Conservation (phyloP, 768 basidiomycete species). For the Candolleomyces eurysporus region DNA sequence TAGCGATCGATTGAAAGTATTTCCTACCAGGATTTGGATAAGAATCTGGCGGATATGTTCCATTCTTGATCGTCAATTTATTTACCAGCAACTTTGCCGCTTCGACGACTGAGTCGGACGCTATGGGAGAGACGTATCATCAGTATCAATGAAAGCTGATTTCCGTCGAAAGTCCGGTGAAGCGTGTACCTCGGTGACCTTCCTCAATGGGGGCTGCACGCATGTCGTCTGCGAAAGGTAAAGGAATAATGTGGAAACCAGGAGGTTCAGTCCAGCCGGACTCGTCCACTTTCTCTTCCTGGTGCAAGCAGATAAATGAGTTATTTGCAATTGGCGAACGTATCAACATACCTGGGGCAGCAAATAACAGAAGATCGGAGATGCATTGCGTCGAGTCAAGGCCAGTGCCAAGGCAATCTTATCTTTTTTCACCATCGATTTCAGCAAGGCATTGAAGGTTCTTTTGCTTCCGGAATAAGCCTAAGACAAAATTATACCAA, state of each 20-base stretch:
- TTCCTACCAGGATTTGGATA: slow-evolving; percentile 86
- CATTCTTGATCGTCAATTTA: slow-evolving; percentile 75
- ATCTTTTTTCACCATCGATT: slow-evolving; percentile 76
- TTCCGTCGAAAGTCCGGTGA: not conserved
- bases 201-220: slow-evolving; percentile 71
- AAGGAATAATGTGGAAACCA: slow-evolving; percentile 87
- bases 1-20: slow-evolving; percentile 5
- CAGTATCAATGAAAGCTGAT: not conserved
- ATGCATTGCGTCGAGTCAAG: slow-evolving; percentile 65
- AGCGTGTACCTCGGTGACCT: slow-evolving; percentile 54
- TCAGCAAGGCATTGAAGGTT: slow-evolving; percentile 84
- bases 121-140: slow-evolving; percentile 33
- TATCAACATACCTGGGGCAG: slow-evolving; percentile 69
- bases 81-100: slow-evolving; percentile 72
- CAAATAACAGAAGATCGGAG: slow-evolving; percentile 80
- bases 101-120: slow-evolving; percentile 63
- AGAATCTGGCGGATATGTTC: slow-evolving; percentile 83
- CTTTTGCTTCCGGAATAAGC: slow-evolving; percentile 88
- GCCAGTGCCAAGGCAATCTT: slow-evolving; percentile 79
- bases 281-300: slow-evolving; percentile 72
- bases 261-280: slow-evolving; percentile 72
- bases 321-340: not conserved
- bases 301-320: not conserved
- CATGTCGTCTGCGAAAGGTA: slow-evolving; percentile 97
- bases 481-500: slow-evolving; percentile 32